Percentiles rank a stretch among this genome's conserved stretches.
phyloP scores from a whole-genome alignment of 768 basidiomycete species.

The Tricholoma sp. region DNA sequence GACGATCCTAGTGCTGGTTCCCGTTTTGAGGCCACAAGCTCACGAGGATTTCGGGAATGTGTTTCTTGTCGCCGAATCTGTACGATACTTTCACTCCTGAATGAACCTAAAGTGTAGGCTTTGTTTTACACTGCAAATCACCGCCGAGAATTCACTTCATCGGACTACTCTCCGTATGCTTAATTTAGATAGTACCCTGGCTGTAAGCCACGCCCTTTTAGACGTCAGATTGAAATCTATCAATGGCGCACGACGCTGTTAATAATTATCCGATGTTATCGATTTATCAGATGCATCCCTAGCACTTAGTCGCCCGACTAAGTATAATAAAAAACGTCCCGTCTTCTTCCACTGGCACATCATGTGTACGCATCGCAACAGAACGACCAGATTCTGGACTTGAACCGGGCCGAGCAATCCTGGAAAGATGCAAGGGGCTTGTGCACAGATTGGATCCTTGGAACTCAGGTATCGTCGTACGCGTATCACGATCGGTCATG shows the following conservation, averaged over 20 bases:
- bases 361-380: no score
- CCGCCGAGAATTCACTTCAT: background rate
- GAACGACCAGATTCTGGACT: no score
- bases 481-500: background rate
- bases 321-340: background rate
- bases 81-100: background rate
- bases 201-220: background rate
- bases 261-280: background rate
- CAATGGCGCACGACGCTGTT: background rate
- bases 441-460: background rate
- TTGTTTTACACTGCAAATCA: background rate
- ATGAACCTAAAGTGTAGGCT: background rate
- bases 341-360: no score
- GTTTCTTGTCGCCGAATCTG: background rate
- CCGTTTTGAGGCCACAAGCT: background rate
- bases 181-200: background rate
- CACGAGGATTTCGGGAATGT: background rate
- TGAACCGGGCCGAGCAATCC: background rate
- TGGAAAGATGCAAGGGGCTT: background rate
- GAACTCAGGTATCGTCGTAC: no score
- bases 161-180: background rate
- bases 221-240: background rate
- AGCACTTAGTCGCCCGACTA: background rate
- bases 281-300: background rate
- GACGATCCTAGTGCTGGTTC: background rate